Base-by-base conservation (phyloP, 2,329 filamentous ascomycete species). In the Alternaria gaisen region DNA sequence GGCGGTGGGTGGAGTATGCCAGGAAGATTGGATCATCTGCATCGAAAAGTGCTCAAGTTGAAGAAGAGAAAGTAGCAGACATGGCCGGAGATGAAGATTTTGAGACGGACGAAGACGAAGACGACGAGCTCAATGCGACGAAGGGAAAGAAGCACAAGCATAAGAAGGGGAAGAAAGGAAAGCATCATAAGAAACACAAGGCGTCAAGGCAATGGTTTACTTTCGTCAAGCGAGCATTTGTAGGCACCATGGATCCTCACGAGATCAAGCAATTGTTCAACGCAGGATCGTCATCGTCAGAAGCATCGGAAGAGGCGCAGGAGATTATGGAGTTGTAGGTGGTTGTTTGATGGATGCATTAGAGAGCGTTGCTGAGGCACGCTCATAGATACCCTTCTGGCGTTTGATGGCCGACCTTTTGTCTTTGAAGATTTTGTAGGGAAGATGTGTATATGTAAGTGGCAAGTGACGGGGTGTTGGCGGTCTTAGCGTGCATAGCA, bases 161-260 rank as follows among this genome's bases (percentile, higher is more conserved):
- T 60, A 80, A 85, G 65, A 83, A 84, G 64, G 81, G 85, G 67
- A 83, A 84, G 54, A 86, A 85, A 72, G 82, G 85, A 57, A 84
- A 85, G 69, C 74, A 79, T 22, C 70, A 77, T 46, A 71, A 77
- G 56, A 77, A 78, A 51, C 77, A 72, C 53, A 71, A 74, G 26
- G 75, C 74, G 22, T 90, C 90, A 74, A 88, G 90, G 75, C 83
- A 88, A 6, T 97, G 93, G 93, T 83, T 89, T 61, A 87, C 90
- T 51, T 97, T 97, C 75, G 81, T 96, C 28, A 79, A 83, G 60
- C 88, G 92, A 57, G 93, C 93, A 1, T 97, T 95, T 80, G 91
- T 97, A 22, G 87, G 88, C 40, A 93, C 90, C 4, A 80, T 91
- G 69, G 84, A 87, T 52, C 81, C 87, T 55, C 84, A 90, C 51